These are phyloP conservation scores for Backusella luteola DNA, from an alignment of 192 early-diverging fungal genomes.

Conservation along the genomic window DNA sequence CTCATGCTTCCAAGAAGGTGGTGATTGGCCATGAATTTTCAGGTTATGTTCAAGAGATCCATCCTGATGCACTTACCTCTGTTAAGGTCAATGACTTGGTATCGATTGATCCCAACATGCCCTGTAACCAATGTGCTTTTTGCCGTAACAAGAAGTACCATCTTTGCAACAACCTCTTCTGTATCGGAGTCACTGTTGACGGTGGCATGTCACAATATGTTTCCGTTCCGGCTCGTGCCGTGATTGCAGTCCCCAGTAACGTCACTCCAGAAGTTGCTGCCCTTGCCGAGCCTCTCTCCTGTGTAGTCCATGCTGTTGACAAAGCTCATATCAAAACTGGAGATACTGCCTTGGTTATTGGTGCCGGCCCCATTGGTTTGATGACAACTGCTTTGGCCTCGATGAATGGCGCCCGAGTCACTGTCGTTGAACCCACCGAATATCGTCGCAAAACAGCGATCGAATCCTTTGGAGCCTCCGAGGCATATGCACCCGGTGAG, in stretches of 20 bases:
- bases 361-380: conserved; percentile 53
- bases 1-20: conserved; percentile 40
- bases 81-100: conserved; percentile 42
- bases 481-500: conserved; percentile 22
- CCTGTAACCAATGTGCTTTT: conserved; percentile 45
- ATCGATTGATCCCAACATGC: conserved; percentile 49
- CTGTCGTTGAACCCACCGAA: conserved; percentile 42
- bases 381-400: conserved; percentile 44
- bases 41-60: conserved; percentile 45
- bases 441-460: conserved; percentile 35
- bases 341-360: conserved; percentile 43
- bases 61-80: conserved; percentile 25
- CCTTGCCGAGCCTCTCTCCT: conserved; percentile 52
- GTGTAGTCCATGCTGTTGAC: conserved; percentile 53
- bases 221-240: conserved; percentile 36
- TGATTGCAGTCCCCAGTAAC: conserved; percentile 29
- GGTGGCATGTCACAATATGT: conserved; percentile 54
- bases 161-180: conserved; percentile 37
- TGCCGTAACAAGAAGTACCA: conserved; percentile 47
- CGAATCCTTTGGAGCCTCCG: conserved; percentile 33
- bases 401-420: conserved; percentile 40
- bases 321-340: conserved; percentile 43
- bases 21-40: conserved; percentile 55
- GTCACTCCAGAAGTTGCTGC: conserved; percentile 44
- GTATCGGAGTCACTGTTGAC: conserved; percentile 48